phyloP scores from a whole-genome alignment of 1,284 basidiomycete genomes.

The Coniferiporia weirii region DNA sequence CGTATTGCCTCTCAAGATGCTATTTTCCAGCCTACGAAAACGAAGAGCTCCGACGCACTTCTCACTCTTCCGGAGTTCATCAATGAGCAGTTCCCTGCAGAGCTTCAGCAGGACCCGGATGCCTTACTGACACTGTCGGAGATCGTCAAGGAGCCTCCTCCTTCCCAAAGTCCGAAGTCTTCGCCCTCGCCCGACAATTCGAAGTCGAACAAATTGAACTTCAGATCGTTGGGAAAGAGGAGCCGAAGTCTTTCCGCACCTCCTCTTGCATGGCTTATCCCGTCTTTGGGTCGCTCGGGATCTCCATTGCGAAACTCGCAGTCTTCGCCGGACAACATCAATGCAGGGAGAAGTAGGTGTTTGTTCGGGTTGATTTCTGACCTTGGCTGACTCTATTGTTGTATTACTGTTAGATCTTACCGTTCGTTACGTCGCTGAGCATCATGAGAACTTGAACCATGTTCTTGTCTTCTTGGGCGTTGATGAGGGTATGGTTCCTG shows the following conservation, averaged over 20 bases:
- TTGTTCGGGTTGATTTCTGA: constrained; percentile 15
- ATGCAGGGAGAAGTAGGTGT: constrained; percentile 14
- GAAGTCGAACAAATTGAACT: constrained; percentile 29
- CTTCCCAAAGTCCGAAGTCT: constrained; percentile 27
- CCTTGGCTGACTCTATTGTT: not conserved
- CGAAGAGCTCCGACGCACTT: constrained; percentile 20
- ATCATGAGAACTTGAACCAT: constrained; percentile 76
- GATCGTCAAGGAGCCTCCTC: constrained; percentile 40
- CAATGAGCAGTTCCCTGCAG: constrained; percentile 21
- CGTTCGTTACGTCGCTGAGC: constrained; percentile 73
- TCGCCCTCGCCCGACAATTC: constrained; percentile 25
- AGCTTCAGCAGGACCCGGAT: constrained; percentile 40
- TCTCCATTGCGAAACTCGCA: constrained; percentile 23
- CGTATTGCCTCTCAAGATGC: constrained; percentile 73
- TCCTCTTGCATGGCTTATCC: constrained; percentile 59
- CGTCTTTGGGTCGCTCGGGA: constrained; percentile 17
- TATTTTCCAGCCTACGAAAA: constrained; percentile 27
- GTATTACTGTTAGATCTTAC: constrained; percentile 37
- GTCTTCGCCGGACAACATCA: not conserved
- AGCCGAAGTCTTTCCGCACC: constrained; percentile 69
- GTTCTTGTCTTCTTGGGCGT: constrained; percentile 57
- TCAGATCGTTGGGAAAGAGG: constrained; percentile 33
- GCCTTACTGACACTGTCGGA: constrained; percentile 57
- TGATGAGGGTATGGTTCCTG: constrained; percentile 19
- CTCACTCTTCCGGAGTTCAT: constrained; percentile 25